phyloP scores from a whole-genome alignment of 2,329 filamentous ascomycete species.

The Monascus ruber region DNA sequence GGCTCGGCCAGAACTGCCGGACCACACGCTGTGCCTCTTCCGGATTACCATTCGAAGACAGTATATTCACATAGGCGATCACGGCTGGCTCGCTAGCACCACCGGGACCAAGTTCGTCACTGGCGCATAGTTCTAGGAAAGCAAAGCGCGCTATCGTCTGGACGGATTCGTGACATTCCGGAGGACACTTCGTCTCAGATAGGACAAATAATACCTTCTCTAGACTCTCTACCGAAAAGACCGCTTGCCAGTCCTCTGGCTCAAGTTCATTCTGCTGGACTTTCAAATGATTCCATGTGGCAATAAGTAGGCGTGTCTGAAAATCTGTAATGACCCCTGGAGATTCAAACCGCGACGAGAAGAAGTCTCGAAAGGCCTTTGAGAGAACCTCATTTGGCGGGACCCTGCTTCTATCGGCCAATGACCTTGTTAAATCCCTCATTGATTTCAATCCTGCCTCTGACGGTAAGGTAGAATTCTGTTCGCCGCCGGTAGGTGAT shows the following conservation, averaged over 20 bases:
- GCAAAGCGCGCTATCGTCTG: conserved; percentile 30
- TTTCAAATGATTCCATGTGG: conserved; percentile 52
- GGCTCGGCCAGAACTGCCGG: conserved; percentile 26
- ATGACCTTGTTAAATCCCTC: conserved; percentile 53
- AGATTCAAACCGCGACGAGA: conserved; percentile 42
- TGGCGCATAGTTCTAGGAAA: conserved; percentile 24
- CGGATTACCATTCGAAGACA: conserved; percentile 46
- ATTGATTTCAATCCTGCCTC: conserved; percentile 55
- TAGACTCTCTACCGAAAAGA: conserved; percentile 29
- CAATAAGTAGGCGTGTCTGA: conserved; percentile 51
- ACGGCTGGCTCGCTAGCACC: conserved; percentile 27
- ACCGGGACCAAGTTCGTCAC: conserved; percentile 32
- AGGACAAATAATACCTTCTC: conserved; percentile 30
- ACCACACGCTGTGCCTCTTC: conserved; percentile 42
- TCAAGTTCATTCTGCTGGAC: conserved; percentile 21
- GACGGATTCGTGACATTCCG: conserved; percentile 25
- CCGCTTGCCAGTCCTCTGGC: conserved; percentile 20
- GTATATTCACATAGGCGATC: conserved; percentile 36
- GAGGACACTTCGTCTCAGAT: conserved; percentile 22
- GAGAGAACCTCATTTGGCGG: conserved; percentile 54
- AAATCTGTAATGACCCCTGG: conserved; percentile 48
- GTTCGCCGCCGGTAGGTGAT: conserved; percentile 39
- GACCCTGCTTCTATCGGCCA: conserved; percentile 52
- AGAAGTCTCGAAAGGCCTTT: conserved; percentile 54
- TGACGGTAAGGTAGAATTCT: conserved; percentile 48